Base-by-base conservation (phyloP, 2,329 filamentous ascomycete genomes). In the Phaeosphaeriaceae sp. region DNA sequence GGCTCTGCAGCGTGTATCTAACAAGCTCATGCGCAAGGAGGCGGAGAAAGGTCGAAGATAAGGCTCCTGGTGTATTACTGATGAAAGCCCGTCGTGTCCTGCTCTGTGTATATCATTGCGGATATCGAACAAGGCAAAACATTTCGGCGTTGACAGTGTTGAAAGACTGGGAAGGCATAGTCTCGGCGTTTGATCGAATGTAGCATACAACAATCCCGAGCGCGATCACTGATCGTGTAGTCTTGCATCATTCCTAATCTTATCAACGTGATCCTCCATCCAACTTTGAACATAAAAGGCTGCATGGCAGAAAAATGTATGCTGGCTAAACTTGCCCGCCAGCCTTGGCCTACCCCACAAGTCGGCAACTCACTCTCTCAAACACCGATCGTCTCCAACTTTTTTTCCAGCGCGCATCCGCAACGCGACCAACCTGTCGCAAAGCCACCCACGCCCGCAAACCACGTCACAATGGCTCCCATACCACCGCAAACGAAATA, bases 11-110 rank as follows among this genome's bases (percentile, higher is more conserved):
- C 81, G 85, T 52, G 82, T 84, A 10, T 76, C 78, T 23, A 85
- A 87, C 44, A 84, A 86, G 71, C 78, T 88, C 50, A 78, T 82
- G 65, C 80, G 85, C 55, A 85, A 84, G 67, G 81, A 86, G 64
- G 69, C 66, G 0, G 70, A 71, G 47, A 71, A 71, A 56, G 64
- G 64, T 26, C 58, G 60, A 17, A 59, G 63, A 44, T 69, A 22
- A 40, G 30, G 35, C 8, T 7, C 19, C 6, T 19, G 17, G n/a
- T 28, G 26, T 50, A 35, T 2, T 40, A 26, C 2, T n/a, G 23
- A 50, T 50, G 6, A 35, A 10, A 28, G 17, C 1, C 21, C 21
- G 40, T 28, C 7, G 15, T 49, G 24, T 17, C n/a, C 21, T 50
- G 10, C 10, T 35, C 10, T 13, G 30, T 13, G 10, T 13, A 13